Conservation (phyloP, 352 stramenopile genomes). For the Globisporangium mamillatum region DNA sequence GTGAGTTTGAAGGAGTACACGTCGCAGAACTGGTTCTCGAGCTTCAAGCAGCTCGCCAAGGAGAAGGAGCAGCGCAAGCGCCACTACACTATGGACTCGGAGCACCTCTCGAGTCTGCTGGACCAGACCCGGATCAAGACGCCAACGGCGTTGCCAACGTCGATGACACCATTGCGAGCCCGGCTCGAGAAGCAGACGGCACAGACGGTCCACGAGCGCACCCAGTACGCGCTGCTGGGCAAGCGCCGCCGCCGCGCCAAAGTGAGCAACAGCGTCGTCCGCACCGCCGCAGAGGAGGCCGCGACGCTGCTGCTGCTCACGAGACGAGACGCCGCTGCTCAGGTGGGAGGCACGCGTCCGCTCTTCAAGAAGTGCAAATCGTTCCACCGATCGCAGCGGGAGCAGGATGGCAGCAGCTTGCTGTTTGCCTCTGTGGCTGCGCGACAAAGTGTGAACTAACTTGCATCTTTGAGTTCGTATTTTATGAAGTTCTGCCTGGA, state of each 20-base stretch:
- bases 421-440: not conserved
- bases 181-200: not conserved
- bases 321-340: constrained; percentile 22
- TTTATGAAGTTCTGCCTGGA: no score
- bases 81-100: constrained; percentile 26
- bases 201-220: not conserved
- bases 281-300: not conserved
- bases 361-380: constrained; percentile 34
- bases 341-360: constrained; percentile 43
- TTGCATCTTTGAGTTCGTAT: no score
- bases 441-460: not conserved
- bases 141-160: not conserved
- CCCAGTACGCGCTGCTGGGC: constrained; percentile 10
- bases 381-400: constrained; percentile 8
- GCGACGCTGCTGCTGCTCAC: not conserved
- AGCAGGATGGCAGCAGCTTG: not conserved
- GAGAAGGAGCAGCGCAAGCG: constrained; percentile 29
- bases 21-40: constrained; percentile 59
- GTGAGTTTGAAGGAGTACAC: constrained; percentile 76
- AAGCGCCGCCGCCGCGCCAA: constrained; percentile 13
- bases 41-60: constrained; percentile 55
- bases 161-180: not conserved
- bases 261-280: not conserved
- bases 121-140: constrained; percentile 6
- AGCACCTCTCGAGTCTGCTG: constrained; percentile 13